Conservation (phyloP, 177 flowering plant genomes). For the Vitis hybrid region DNA sequence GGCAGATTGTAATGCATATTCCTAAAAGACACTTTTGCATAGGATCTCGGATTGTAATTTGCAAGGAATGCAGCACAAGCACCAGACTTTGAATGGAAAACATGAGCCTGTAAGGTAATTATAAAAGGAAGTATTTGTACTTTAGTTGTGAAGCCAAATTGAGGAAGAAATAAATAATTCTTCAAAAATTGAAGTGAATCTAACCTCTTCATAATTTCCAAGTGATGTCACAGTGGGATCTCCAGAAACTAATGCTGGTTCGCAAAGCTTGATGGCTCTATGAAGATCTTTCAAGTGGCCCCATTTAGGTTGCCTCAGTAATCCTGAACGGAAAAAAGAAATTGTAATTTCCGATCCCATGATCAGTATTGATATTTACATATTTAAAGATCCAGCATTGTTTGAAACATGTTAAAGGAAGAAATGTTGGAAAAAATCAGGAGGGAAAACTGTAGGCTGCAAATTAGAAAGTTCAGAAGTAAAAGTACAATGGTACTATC, state of each 20-base stretch:
- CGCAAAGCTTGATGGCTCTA: conserved; percentile 84
- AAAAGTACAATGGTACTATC: too few relatives aligned
- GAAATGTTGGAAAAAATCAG: too few relatives aligned
- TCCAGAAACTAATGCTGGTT: conserved; percentile 72
- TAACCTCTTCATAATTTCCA: conserved; percentile 79
- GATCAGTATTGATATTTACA: too few relatives aligned
- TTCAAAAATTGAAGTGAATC: conserved; percentile 4
- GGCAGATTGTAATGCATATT: conserved; percentile 64
- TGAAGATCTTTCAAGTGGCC: conserved; percentile 93
- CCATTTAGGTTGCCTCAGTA: conserved; percentile 87
- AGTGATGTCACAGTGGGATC: conserved; percentile 57
- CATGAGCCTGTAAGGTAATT: conserved; percentile 64
- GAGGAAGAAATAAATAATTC: not conserved
- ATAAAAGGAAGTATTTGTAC: not conserved
- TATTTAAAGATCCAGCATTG: too few relatives aligned
- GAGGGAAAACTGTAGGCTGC: too few relatives aligned
- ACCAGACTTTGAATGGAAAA: conserved; percentile 69
- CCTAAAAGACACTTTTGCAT: conserved; percentile 47
- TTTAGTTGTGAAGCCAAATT: conserved; percentile 2
- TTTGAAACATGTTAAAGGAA: too few relatives aligned
- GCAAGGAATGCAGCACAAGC: conserved; percentile 90
- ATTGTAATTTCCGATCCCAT: too few relatives aligned
- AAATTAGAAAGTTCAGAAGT: too few relatives aligned
- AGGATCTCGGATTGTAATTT: conserved; percentile 57
- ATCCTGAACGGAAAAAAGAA: conserved; percentile 37